Percentiles rank a stretch among this genome's conserved stretches.
Conservation (phyloP, 768 basidiomycete genomes). For the Suillus americanus region DNA sequence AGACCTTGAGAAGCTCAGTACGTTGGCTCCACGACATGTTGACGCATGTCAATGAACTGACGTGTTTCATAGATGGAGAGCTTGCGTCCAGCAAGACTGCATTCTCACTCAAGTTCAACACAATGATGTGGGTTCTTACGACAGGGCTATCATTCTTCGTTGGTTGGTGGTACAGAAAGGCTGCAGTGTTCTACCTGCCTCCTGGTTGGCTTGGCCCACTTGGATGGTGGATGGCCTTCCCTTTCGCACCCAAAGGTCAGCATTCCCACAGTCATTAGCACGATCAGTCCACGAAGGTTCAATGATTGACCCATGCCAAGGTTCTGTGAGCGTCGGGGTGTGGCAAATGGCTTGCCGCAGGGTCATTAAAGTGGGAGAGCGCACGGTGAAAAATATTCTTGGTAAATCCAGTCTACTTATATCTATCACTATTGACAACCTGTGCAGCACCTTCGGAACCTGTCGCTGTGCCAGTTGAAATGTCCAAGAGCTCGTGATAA, state of each 20-base stretch:
- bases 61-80: slow-evolving; percentile 57
- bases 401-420: slow-evolving; percentile 28
- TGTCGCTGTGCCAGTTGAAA: slow-evolving; percentile 16
- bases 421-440: slow-evolving; percentile 1
- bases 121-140: slow-evolving; percentile 78
- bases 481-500: slow-evolving; percentile 19
- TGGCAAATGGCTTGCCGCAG: slow-evolving; percentile 96
- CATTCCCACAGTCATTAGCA: slow-evolving; percentile 5
- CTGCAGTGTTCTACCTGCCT: slow-evolving; percentile 94
- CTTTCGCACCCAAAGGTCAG: slow-evolving; percentile 86
- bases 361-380: slow-evolving; percentile 77
- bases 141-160: slow-evolving; percentile 82
- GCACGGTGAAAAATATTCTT: slow-evolving; percentile 62
- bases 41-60: slow-evolving; percentile 3
- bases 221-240: slow-evolving; percentile 85
- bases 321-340: slow-evolving; percentile 88
- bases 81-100: slow-evolving; percentile 56
- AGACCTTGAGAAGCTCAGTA: slow-evolving; percentile 92
- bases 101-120: slow-evolving; percentile 72
- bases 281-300: slow-evolving; percentile 1
- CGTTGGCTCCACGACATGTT: slow-evolving; percentile 29
- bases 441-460: slow-evolving; percentile 21
- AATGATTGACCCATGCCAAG: slow-evolving; percentile 37
- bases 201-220: slow-evolving; percentile 87
- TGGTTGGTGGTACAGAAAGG: slow-evolving; percentile 88